Evolutionary conservation across 306 rosid genomes (phyloP).

Genomic region (Gillenia trifoliata): DNA sequence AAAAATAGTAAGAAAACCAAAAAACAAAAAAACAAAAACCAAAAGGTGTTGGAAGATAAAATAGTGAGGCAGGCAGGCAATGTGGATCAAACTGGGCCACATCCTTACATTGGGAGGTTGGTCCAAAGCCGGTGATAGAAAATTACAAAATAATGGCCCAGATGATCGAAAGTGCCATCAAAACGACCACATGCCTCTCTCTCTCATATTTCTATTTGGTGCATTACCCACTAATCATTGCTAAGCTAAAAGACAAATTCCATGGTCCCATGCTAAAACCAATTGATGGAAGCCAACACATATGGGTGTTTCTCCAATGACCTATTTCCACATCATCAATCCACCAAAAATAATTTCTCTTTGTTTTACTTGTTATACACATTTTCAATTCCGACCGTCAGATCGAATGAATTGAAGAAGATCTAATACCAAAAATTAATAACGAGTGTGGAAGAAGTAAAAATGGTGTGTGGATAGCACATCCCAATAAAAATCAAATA

Average conservation of each 20-base stretch:
- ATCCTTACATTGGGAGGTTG: slow-evolving; percentile 18
- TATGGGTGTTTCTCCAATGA: slow-evolving; percentile 23
- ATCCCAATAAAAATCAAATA: too few relatives aligned
- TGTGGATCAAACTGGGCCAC: slow-evolving; percentile 66
- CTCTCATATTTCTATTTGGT: slow-evolving; percentile 36
- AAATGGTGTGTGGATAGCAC: too few relatives aligned
- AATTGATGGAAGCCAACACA: slow-evolving; percentile 41
- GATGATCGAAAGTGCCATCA: slow-evolving; percentile 47
- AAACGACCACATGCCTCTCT: slow-evolving; percentile 55
- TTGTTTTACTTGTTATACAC: too few relatives aligned
- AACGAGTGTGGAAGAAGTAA: too few relatives aligned
- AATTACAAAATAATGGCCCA: slow-evolving; percentile 28
- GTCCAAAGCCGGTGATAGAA: slow-evolving; percentile 23
- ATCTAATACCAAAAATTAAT: too few relatives aligned
- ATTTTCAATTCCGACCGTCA: too few relatives aligned
- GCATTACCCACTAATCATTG: slow-evolving; percentile 78
- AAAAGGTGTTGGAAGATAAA: not conserved
- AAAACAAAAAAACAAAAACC: too few relatives aligned
- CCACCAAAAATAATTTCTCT: slow-evolving; percentile 21
- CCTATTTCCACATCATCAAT: slow-evolving; percentile 19
- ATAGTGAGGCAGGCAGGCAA: slow-evolving; percentile 29
- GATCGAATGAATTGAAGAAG: too few relatives aligned
- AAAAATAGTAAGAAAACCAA: too few relatives aligned
- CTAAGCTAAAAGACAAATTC: slow-evolving; percentile 50
- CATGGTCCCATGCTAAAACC: slow-evolving; percentile 49